These are phyloP conservation scores for Gamarada debralockiae DNA, from an alignment of 495 filamentous ascomycete species.

Conservation along the genomic window DNA sequence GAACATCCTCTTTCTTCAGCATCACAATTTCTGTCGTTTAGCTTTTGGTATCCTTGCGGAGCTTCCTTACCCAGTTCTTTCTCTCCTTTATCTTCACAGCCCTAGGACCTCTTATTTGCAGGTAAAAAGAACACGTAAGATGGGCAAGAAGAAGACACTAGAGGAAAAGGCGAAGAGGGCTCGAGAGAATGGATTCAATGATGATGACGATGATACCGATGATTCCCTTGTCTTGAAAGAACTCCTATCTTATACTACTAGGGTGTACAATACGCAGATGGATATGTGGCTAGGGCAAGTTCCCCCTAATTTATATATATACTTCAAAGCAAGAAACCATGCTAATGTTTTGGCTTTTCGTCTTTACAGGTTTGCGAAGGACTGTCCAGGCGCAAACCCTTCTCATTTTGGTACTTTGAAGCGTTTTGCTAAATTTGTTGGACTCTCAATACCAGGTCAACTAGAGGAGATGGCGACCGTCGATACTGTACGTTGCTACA, in stretches of 20 bases:
- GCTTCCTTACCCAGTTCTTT: background rate
- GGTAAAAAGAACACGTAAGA: background rate
- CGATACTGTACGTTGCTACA: constrained; percentile 16
- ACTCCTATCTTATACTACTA: background rate
- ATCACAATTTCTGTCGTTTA: background rate
- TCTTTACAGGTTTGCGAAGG: no score
- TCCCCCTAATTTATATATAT: no score
- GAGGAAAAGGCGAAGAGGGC: constrained; percentile 8
- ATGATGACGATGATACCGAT: constrained; percentile 3
- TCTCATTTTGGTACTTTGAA: no score
- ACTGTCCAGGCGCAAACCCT: no score
- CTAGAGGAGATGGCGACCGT: constrained; percentile 15
- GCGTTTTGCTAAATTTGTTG: no score
- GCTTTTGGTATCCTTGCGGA: background rate
- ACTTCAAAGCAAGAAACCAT: no score
- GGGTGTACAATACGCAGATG: constrained; percentile 3
- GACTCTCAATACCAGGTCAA: no score
- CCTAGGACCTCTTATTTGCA: constrained; percentile 1
- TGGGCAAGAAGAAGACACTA: constrained; percentile 1
- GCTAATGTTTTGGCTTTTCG: no score
- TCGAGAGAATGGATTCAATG: constrained; percentile 9
- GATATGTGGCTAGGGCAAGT: background rate
- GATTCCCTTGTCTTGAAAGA: constrained; percentile 8
- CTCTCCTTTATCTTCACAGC: background rate
- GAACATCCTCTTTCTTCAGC: constrained; percentile 1